phyloP scores from a whole-genome alignment of 768 basidiomycete genomes.

The Paxillus rubicundulus region DNA sequence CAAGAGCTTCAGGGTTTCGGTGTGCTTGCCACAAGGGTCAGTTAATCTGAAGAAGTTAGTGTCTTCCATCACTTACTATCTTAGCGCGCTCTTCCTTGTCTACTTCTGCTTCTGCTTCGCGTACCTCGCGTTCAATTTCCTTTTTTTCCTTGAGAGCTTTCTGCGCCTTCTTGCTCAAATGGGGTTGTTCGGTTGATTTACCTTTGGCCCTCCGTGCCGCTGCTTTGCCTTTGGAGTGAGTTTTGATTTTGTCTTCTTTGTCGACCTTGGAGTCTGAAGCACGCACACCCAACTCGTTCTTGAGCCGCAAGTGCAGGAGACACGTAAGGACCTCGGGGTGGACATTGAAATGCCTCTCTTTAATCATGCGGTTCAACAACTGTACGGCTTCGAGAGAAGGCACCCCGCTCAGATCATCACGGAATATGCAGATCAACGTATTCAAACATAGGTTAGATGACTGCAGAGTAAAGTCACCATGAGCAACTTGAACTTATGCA shows the following conservation, averaged over 20 bases:
- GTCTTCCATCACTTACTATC: constrained; percentile 53
- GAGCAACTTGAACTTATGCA: constrained; percentile 3
- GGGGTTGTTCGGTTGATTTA: constrained; percentile 59
- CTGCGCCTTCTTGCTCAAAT: constrained; percentile 90
- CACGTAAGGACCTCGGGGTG: constrained; percentile 86
- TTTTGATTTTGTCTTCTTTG: constrained; percentile 44
- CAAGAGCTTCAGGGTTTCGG: constrained; percentile 94
- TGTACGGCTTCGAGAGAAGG: constrained; percentile 88
- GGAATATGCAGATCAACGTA: constrained; percentile 79
- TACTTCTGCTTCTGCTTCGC: constrained; percentile 91
- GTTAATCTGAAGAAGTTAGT: constrained; percentile 6
- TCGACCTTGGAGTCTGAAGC: constrained; percentile 70
- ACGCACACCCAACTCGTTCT: constrained; percentile 78
- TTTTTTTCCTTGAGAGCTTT: constrained; percentile 85
- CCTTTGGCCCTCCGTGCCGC: constrained; percentile 47
- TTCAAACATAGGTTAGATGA: constrained; percentile 82
- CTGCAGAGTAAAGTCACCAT: constrained; percentile 40
- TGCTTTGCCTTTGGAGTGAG: constrained; percentile 39
- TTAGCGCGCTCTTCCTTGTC: constrained; percentile 85
- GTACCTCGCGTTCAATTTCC: constrained; percentile 88
- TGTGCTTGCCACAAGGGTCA: constrained; percentile 62
- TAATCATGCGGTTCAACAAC: constrained; percentile 92
- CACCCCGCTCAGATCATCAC: constrained; percentile 73
- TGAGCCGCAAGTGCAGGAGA: constrained; percentile 81
- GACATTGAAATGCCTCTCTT: constrained; percentile 86